Percentiles rank a stretch among this genome's conserved stretches.
Conservation (phyloP, 345 rosid species). For the Eucalyptus tenuipes region DNA sequence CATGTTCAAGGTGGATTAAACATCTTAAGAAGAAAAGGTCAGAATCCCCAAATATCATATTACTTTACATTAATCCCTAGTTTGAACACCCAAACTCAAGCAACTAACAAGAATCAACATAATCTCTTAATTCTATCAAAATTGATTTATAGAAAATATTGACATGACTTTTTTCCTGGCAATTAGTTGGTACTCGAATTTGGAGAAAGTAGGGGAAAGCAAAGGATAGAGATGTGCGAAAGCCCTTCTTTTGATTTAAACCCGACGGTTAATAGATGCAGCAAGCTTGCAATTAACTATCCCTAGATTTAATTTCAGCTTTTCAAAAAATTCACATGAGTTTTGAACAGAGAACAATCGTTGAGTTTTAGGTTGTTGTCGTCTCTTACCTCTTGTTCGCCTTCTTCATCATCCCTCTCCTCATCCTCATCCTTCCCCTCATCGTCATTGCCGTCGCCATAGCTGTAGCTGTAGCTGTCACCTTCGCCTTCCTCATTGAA, state of each 20-base stretch:
- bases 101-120: not conserved
- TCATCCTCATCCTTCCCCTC: slow-evolving; percentile 23
- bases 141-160: not conserved
- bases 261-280: not conserved
- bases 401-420: slow-evolving; percentile 23
- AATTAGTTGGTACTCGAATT: not conserved
- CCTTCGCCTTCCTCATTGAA: too few relatives aligned
- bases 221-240: not conserved
- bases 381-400: not conserved
- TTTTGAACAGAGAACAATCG: not conserved
- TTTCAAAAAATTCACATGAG: not conserved
- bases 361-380: not conserved
- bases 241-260: not conserved
- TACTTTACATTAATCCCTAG: not conserved
- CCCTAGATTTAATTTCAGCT: not conserved
- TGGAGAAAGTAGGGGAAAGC: not conserved
- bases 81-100: not conserved
- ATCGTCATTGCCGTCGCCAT: too few relatives aligned
- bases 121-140: not conserved
- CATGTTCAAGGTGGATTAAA: not conserved
- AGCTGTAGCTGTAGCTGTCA: too few relatives aligned
- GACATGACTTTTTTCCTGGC: not conserved
- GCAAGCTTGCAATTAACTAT: not conserved
- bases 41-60: not conserved
- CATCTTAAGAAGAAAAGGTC: not conserved